Evolutionary conservation across 2,329 filamentous ascomycete genomes (phyloP).

Genomic region (Trichoderma simmonsii): DNA sequence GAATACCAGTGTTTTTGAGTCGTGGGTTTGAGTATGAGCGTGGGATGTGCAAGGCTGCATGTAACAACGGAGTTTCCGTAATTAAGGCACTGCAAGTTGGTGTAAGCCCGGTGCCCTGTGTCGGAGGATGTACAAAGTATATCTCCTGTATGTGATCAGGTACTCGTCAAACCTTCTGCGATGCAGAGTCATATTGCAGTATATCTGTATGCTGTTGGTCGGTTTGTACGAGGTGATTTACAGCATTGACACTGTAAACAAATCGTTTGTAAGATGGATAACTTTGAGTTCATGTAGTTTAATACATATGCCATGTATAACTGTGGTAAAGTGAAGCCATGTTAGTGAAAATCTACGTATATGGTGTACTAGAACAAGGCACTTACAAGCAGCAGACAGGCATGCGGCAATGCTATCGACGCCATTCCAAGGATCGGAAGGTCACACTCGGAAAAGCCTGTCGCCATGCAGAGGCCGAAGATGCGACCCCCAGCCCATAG

Average conservation of each 20-base stretch:
- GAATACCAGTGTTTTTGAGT: not conserved
- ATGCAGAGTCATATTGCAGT: not conserved
- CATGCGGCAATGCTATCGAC: not conserved
- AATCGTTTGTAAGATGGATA: not conserved
- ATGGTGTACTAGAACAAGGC: not conserved
- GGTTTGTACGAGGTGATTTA: not conserved
- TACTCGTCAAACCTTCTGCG: not conserved
- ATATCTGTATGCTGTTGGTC: not conserved
- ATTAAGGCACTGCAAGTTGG: not conserved
- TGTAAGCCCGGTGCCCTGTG: not conserved
- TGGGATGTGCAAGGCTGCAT: not conserved
- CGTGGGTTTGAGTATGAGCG: not conserved
- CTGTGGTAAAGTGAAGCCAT: not conserved
- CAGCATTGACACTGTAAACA: not conserved
- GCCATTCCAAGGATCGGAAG: not conserved
- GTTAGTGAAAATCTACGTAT: not conserved
- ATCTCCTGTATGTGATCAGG: not conserved
- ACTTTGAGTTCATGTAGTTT: not conserved
- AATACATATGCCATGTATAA: not conserved
- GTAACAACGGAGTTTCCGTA: slow-evolving; percentile 1
- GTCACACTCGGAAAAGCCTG: not conserved
- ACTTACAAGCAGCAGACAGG: not conserved
- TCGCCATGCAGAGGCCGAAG: not conserved
- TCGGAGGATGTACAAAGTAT: not conserved
- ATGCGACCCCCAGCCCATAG: not conserved